A percentile compares a stretch with the other conserved stretches of the same genome.
phyloP scores from a whole-genome alignment of 78 protist genomes.

The Reticulomyxa filosa region DNA sequence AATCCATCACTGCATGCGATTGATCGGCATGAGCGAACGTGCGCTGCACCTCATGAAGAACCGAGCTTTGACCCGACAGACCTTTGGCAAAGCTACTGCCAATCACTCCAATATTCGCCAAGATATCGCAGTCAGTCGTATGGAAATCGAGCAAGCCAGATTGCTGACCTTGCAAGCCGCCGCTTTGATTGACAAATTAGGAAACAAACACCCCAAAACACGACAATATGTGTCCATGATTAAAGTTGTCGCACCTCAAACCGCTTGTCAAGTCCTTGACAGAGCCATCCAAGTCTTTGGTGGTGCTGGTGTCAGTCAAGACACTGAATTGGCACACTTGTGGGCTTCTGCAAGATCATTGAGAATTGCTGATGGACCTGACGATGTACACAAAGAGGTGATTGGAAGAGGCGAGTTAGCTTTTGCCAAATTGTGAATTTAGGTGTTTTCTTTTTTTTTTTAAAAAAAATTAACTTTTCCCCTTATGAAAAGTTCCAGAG shows the following conservation, averaged over 20 bases:
- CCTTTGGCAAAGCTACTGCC: too few species aligned
- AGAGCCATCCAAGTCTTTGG: constrained; percentile 36
- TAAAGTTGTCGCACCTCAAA: constrained; percentile 31
- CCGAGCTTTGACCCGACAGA: not conserved
- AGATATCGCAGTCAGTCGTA: constrained; percentile 34
- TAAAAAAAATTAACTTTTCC: too few species aligned
- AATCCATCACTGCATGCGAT: constrained; percentile 67
- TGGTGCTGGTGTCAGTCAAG: not conserved
- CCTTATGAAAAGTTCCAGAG: too few species aligned
- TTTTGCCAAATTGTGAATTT: too few species aligned
- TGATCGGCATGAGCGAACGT: not conserved
- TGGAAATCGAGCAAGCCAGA: constrained; percentile 46
- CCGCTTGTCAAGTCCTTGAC: constrained; percentile 37
- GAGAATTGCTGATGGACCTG: not conserved
- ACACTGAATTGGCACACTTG: not conserved
- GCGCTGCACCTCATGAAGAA: not conserved
- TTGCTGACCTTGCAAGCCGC: constrained; percentile 39
- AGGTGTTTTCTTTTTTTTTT: too few species aligned
- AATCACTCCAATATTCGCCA: constrained; percentile 9
- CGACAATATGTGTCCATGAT: constrained; percentile 30
- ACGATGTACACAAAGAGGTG: not conserved
- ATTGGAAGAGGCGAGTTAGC: too few species aligned
- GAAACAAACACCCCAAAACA: constrained; percentile 33
- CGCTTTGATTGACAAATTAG: constrained; percentile 21
- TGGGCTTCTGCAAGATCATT: not conserved